Base-by-base conservation (phyloP, 1,284 basidiomycete species). In the Mycocalia duriaeana region DNA sequence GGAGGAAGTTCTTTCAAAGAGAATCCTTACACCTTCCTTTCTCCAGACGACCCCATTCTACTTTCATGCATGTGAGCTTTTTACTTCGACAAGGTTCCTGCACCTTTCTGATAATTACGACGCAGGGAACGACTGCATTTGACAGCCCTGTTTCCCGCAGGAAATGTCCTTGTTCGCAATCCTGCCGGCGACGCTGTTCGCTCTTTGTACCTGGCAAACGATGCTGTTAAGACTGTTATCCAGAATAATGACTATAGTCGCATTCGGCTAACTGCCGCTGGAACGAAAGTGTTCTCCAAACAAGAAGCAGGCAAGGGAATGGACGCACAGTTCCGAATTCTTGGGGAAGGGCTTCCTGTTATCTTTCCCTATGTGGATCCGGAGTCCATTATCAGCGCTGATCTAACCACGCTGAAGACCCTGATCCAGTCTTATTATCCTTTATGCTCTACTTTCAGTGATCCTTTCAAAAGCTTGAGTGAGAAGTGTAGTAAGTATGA, bases 161-260 rank as follows among this genome's bases (percentile, higher is more conserved):
- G 70, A 46, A 92, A 89, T 63, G 73, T 89, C 44, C 90, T 91
- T 49, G 92, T 97, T 13, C 85, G 96, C 51, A 97, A 95, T 64
- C 84, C 89, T 1, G 77, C 73, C 24, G 91, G 90, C 28, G 84
- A 89, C 23, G 72, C 81, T 14, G 76, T 88, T 19, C 85, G 94
- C 36, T 89, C 90, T 5, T 75, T 98, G 44, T 98, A 98, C 73
- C 75, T 98, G 53, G 87, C 89, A 46, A 96, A 95, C 57, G 81
- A 86, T 57, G 72, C 89, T 52, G 88, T 94, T 57, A 91, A 88
- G 65, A 70, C 76, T 14, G 76, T 99, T 52, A 77, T 98, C 50
- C 62, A 76, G 42, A 75, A 85, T 62, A 98, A 98, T 62, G 86
- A 94, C 65, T 94, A 88, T 62, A 79, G 82, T 34, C 82, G 85